phyloP scores from a whole-genome alignment of 2,329 filamentous ascomycete species.

The Xylaria hypoxylon region DNA sequence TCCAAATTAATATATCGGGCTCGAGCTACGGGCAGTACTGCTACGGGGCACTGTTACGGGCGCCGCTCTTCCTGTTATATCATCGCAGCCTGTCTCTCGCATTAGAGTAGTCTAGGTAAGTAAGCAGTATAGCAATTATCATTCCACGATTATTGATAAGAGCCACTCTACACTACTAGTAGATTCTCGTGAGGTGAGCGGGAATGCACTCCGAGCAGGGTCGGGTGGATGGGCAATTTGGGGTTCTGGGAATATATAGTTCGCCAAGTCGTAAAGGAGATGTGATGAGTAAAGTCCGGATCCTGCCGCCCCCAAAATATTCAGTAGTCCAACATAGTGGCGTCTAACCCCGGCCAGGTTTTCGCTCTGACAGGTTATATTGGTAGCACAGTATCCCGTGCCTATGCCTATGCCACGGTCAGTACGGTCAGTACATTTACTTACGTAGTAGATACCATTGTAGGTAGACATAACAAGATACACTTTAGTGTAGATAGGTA shows the following conservation, averaged over 20 bases:
- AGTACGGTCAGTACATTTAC: neutral
- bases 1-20: constrained; percentile 4
- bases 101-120: neutral
- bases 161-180: too few relatives aligned
- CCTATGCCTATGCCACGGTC: too few relatives aligned
- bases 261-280: constrained; percentile 3
- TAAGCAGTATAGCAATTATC: too few relatives aligned
- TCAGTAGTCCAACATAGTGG: neutral
- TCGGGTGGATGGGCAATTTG: neutral
- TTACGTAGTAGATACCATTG: neutral
- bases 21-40: too few relatives aligned
- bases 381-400: neutral
- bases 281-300: constrained; percentile 7
- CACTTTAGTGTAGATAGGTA: neutral
- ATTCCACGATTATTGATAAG: neutral
- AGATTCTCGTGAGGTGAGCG: too few relatives aligned
- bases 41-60: neutral
- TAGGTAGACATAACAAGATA: neutral
- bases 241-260: neutral
- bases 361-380: too few relatives aligned
- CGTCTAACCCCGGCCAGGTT: neutral
- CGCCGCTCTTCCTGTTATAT: neutral
- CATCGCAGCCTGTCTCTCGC: neutral
- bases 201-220: neutral
- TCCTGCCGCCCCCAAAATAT: constrained; percentile 13